Evolutionary conservation across 345 rosid species (phyloP), one percentile per base, ranked within the genome.

Genomic region (Luvunga scandens): DNA sequence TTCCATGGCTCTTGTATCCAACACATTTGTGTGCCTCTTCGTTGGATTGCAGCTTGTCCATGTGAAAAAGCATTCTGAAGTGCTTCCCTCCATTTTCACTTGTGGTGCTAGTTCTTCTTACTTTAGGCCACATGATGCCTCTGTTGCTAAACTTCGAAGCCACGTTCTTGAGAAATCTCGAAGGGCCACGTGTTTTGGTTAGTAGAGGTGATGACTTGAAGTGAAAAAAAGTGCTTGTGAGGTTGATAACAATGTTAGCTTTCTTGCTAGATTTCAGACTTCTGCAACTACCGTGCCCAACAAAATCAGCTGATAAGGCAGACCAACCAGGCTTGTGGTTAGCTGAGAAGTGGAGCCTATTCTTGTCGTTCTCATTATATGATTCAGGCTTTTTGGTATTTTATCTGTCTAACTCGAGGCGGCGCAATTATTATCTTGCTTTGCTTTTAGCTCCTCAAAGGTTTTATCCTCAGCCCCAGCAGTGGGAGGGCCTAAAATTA

Each of bases 101-200:
- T 38, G 22, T 83, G 65, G 86, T 86, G 91, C 90, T 88, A 48
- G 8, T 53, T 21, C 78, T 90, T 63, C 88, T 90, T 72, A 81
- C 82, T 27, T 39, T 85, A 61, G 84, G 91, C 66, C 77, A 85
- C 74, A 59, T 82, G 83, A 38, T 86, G 61, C 90, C 91, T 16
- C 82, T 90, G 5, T n/a, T 81, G 66, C 72, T 88, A 65, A 86
- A 84, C 73, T 77, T 83, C 9, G 89, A 87, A 75, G 84, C 83
- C 67, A 42, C 82, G 72, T 82, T 87, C 75, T 59, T 72, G 1
- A 14, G 36, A 45, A 77, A 60, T n/a, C 82, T 48, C 31, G 75
- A 61, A 45, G 28, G 73, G 8, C 61, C 9, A 36, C 73, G 21
- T 67, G 24, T 50, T 56, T 72, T 63, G 71, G 83, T 86, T 50